Percentiles rank a stretch among this genome's conserved stretches.
Evolutionary conservation across 495 filamentous ascomycete genomes (phyloP).

Genomic region (Daldinia loculata): DNA sequence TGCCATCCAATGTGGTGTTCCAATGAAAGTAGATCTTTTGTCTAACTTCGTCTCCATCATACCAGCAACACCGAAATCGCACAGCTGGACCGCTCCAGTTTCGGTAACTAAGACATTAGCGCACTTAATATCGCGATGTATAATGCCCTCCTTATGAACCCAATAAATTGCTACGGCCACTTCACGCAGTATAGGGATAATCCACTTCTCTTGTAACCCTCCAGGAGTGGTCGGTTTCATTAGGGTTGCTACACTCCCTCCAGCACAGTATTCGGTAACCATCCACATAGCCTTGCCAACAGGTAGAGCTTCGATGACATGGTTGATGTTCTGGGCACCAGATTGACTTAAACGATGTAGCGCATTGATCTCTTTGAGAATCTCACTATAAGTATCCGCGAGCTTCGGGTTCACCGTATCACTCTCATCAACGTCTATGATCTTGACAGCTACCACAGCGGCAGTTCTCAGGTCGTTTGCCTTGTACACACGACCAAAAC

Average conservation of each 20-base stretch:
- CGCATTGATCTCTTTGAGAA: conserved; percentile 87
- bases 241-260: conserved; percentile 92
- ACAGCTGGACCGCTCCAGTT: conserved; percentile 85
- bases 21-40: conserved; percentile 92
- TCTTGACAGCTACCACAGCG: conserved; percentile 87
- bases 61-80: conserved; percentile 95
- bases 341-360: conserved; percentile 84
- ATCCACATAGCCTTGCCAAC: conserved; percentile 93
- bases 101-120: conserved; percentile 93
- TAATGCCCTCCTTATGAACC: conserved; percentile 90
- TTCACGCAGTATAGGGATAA: conserved; percentile 88
- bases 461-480: conserved; percentile 66
- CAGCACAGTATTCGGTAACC: conserved; percentile 93
- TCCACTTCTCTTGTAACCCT: conserved; percentile 86
- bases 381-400: conserved; percentile 81
- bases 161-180: conserved; percentile 83
- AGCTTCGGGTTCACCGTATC: conserved; percentile 79
- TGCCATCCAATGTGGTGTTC: conserved; percentile 97
- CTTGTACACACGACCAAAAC: conserved; percentile 94
- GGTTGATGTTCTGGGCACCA: conserved; percentile 89
- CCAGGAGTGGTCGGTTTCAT: conserved; percentile 70
- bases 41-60: conserved; percentile 82
- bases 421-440: conserved; percentile 90
- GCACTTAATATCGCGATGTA: conserved; percentile 96
- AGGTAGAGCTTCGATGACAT: conserved; percentile 84